Evolutionary conservation across 2,329 filamentous ascomycete genomes (phyloP).

Genomic region (Ophiocordyceps sinensis): DNA sequence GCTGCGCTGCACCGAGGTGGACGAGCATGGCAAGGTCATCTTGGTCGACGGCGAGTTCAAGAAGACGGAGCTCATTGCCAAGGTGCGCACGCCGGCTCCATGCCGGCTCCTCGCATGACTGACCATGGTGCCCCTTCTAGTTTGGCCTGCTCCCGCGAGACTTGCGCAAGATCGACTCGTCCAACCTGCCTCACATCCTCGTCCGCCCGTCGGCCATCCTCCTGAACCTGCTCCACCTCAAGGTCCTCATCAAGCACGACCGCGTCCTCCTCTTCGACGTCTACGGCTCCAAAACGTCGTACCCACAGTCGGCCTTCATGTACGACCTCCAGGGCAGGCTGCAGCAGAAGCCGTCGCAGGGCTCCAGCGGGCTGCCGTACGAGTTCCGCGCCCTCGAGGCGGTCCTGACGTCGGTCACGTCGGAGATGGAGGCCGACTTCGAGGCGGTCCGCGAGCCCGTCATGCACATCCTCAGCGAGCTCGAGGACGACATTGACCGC

Average conservation of each 20-base stretch:
- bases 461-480: slow-evolving; percentile 70
- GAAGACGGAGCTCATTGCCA: slow-evolving; percentile 93
- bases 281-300: slow-evolving; percentile 86
- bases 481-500: slow-evolving; percentile 93
- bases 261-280: slow-evolving; percentile 92
- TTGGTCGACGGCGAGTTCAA: slow-evolving; percentile 92
- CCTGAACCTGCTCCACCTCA: slow-evolving; percentile 89
- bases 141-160: slow-evolving; percentile 89
- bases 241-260: slow-evolving; percentile 89
- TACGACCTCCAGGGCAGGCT: slow-evolving; percentile 92
- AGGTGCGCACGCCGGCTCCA: slow-evolving; percentile 35
- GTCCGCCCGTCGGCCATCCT: slow-evolving; percentile 86
- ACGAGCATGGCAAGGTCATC: slow-evolving; percentile 82
- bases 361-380: slow-evolving; percentile 63
- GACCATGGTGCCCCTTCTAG: slow-evolving; percentile 29
- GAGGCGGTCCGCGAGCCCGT: slow-evolving; percentile 88
- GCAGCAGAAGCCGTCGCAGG: slow-evolving; percentile 50
- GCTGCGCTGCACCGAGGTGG: slow-evolving; percentile 86
- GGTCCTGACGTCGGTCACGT: slow-evolving; percentile 84
- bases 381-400: slow-evolving; percentile 94
- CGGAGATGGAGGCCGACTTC: slow-evolving; percentile 84
- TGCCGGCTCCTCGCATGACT: no score
- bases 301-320: slow-evolving; percentile 94
- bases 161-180: slow-evolving; percentile 94
- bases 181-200: slow-evolving; percentile 86